Percentiles rank a stretch among this genome's conserved stretches.
These are phyloP conservation scores for Pleurotus salmoneostramineus DNA, from an alignment of 768 basidiomycete genomes.

Conservation along the genomic window DNA sequence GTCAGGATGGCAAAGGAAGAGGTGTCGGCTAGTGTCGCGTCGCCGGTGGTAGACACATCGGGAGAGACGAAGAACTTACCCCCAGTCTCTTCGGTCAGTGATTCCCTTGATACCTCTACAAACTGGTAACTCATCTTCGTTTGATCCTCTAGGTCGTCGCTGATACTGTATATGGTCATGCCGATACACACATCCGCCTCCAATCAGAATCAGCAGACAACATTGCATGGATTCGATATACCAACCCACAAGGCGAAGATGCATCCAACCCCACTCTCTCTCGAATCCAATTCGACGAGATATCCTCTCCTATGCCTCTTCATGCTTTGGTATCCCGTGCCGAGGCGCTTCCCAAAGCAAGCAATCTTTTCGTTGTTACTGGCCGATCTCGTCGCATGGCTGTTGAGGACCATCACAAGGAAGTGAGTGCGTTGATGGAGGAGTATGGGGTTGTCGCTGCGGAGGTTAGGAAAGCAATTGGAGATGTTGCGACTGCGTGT, in stretches of 20 bases:
- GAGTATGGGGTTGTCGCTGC: conserved; percentile 49
- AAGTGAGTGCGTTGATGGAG: conserved; percentile 61
- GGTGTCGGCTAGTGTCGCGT: conserved; percentile 18
- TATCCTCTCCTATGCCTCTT: conserved; percentile 54
- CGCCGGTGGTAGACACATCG: neutral
- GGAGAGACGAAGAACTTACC: neutral
- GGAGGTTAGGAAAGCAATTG: conserved; percentile 79
- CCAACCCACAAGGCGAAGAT: conserved; percentile 12
- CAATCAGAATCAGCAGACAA: conserved; percentile 86
- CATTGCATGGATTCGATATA: conserved; percentile 65
- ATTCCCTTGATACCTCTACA: too few relatives aligned
- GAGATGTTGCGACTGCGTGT: conserved; percentile 79
- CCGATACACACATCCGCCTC: conserved; percentile 59
- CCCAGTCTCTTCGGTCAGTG: neutral
- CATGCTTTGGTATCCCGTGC: conserved; percentile 53
- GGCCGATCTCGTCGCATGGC: conserved; percentile 78
- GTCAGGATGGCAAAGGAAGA: conserved; percentile 58
- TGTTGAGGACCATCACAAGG: conserved; percentile 66
- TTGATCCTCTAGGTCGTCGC: conserved; percentile 20
- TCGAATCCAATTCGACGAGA: conserved; percentile 60
- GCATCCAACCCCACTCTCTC: conserved; percentile 33
- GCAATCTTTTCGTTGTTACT: conserved; percentile 52
- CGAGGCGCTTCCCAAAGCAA: conserved; percentile 2
- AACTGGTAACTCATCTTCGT: neutral
- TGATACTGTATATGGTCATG: conserved; percentile 70